Evolutionary conservation across 1,139 yeast species (phyloP).

Genomic region (Debaryomyces coudertii): DNA sequence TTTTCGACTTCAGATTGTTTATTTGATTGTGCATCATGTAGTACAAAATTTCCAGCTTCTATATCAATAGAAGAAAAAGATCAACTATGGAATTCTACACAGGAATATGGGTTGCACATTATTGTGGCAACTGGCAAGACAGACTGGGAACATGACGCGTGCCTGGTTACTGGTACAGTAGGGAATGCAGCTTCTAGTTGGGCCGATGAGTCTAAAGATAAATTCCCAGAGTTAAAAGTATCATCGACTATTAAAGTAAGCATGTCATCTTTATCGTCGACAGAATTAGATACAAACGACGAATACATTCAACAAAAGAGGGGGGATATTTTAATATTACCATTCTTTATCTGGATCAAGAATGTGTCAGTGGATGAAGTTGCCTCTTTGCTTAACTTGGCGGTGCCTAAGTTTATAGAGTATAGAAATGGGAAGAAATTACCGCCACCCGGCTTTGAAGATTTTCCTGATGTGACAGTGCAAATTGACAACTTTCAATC

Average conservation of each 20-base stretch:
- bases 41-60: conserved; percentile 57
- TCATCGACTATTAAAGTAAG: conserved; percentile 49
- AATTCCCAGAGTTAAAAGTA: conserved; percentile 20
- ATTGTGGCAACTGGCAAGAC: conserved; percentile 79
- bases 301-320: conserved; percentile 44
- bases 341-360: conserved; percentile 75
- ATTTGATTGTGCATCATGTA: conserved; percentile 54
- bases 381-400: conserved; percentile 42
- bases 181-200: conserved; percentile 53
- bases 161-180: conserved; percentile 54
- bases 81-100: conserved; percentile 72
- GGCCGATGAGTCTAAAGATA: conserved; percentile 31
- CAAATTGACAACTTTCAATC: conserved; percentile 48
- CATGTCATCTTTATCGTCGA: conserved; percentile 52
- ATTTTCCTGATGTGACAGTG: conserved; percentile 23
- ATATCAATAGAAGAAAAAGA: conserved; percentile 54
- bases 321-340: conserved; percentile 69
- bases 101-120: conserved; percentile 69
- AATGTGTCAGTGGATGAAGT: conserved; percentile 53
- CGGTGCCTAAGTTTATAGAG: conserved; percentile 46
- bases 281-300: conserved; percentile 39
- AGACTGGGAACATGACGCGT: conserved; percentile 85
- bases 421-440: conserved; percentile 23
- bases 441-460: conserved; percentile 8
- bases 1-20: conserved; percentile 50